phyloP scores from a whole-genome alignment of 352 stramenopile species.

The Nothophytophthora sp. region DNA sequence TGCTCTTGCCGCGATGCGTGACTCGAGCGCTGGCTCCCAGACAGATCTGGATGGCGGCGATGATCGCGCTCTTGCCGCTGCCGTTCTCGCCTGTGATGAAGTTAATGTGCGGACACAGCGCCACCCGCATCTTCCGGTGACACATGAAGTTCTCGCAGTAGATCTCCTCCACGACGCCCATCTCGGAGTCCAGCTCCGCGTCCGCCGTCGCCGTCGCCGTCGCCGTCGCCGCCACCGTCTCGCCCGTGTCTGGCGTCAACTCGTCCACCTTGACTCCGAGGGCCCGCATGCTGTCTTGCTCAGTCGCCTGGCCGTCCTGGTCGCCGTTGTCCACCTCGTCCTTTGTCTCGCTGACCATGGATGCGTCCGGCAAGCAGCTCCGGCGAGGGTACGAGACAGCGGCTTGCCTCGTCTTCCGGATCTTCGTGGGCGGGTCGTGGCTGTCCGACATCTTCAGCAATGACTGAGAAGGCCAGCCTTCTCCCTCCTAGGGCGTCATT shows the following conservation, averaged over 20 bases:
- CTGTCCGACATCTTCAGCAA: conserved; percentile 21
- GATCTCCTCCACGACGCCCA: conserved; percentile 94
- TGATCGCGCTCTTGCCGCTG: conserved; percentile 96
- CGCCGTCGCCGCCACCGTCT: too few species aligned
- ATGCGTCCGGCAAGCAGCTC: conserved; percentile 1
- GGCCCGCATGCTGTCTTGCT: too few species aligned
- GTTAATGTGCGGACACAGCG: conserved; percentile 82
- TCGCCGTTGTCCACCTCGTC: conserved; percentile 25
- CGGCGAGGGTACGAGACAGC: too few species aligned
- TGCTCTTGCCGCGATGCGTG: conserved; percentile 94
- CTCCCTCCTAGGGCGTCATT: too few species aligned
- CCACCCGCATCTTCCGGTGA: conserved; percentile 92
- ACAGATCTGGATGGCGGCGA: conserved; percentile 98
- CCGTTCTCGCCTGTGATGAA: conserved; percentile 94
- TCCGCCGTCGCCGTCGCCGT: conserved; percentile 17
- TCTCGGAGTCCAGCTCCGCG: conserved; percentile 61
- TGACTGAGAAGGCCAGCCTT: too few species aligned
- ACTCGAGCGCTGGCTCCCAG: conserved; percentile 91
- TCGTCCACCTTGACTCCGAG: conserved; percentile 18
- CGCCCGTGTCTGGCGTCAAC: neutral
- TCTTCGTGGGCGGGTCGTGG: conserved; percentile 11
- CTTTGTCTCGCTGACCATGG: conserved; percentile 35
- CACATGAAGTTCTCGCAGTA: conserved; percentile 99
- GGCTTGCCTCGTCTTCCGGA: conserved; percentile 7
- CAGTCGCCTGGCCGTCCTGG: conserved; percentile 22